Evolutionary conservation across 495 filamentous ascomycete species (phyloP).

Genomic region (Cenococcum geophilum): DNA sequence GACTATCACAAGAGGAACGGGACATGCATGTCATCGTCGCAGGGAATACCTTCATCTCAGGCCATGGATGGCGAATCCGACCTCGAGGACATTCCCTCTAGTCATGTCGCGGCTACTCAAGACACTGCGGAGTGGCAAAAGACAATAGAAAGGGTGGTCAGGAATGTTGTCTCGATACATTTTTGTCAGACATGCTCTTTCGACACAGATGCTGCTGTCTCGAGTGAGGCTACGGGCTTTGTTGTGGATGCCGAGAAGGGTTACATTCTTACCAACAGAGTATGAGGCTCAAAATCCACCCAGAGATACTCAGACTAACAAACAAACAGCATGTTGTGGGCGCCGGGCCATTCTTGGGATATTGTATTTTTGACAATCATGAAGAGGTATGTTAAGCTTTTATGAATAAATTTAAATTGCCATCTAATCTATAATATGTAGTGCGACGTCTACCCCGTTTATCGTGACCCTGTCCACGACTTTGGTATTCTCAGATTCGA

Average conservation of each 20-base stretch:
- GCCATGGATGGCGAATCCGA: conserved; percentile 10
- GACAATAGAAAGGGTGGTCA: conserved; percentile 88
- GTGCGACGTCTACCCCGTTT: conserved; percentile 95
- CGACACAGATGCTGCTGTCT: conserved; percentile 87
- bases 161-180: conserved; percentile 91
- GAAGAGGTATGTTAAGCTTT: conserved; percentile 51
- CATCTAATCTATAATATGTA: conserved; percentile 35
- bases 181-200: conserved; percentile 99
- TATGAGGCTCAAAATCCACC: not conserved
- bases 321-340: conserved; percentile 95
- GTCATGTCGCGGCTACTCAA: conserved; percentile 43
- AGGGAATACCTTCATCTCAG: conserved; percentile 8
- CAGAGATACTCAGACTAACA: conserved; percentile 35
- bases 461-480: conserved; percentile 96
- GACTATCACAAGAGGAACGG: conserved; percentile 22
- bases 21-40: conserved; percentile 12
- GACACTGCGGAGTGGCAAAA: conserved; percentile 96
- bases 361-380: conserved; percentile 97
- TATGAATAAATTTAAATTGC: not conserved
- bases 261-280: conserved; percentile 45
- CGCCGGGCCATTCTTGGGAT: conserved; percentile 94
- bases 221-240: conserved; percentile 94
- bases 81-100: conserved; percentile 16
- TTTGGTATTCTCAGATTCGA: conserved; percentile 96
- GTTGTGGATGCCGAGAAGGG: conserved; percentile 94